Evolutionary conservation across 352 stramenopile genomes (phyloP).

Genomic region (Detonula confervacea): DNA sequence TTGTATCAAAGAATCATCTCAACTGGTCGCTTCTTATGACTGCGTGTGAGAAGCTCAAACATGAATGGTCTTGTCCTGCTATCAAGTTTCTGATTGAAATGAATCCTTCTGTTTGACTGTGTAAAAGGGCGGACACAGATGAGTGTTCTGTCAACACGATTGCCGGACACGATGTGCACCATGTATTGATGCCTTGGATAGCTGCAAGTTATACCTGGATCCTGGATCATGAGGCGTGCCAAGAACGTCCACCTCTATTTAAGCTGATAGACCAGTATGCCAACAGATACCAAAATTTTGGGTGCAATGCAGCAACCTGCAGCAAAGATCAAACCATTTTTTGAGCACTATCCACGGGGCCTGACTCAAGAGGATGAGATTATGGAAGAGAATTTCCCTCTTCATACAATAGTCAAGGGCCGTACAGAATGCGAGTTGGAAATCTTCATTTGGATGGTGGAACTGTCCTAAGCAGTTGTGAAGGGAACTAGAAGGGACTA

Average conservation of each 20-base stretch:
- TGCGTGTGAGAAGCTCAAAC: not conserved
- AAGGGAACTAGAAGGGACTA: too few species aligned
- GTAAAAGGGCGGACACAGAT: not conserved
- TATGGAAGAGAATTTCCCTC: not conserved
- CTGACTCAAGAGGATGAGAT: not conserved
- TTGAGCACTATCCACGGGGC: not conserved
- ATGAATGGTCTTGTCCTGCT: not conserved
- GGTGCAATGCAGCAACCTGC: not conserved
- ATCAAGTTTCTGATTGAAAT: conserved; percentile 19
- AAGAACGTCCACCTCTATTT: not conserved
- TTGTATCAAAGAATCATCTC: not conserved
- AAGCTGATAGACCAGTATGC: not conserved
- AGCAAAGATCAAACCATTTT: too few species aligned
- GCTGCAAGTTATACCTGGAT: not conserved
- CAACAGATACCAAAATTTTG: not conserved
- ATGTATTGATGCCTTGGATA: conserved; percentile 2
- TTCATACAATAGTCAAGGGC: not conserved
- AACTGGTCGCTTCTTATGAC: not conserved
- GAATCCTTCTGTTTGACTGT: conserved; percentile 8
- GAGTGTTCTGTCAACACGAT: not conserved
- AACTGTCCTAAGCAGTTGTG: too few species aligned
- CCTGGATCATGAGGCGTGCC: not conserved
- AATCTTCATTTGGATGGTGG: conserved; percentile 7
- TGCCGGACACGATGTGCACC: not conserved
- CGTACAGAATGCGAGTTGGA: not conserved